Conservation (phyloP, 2,329 filamentous ascomycete genomes). For the Phoma sp. region DNA sequence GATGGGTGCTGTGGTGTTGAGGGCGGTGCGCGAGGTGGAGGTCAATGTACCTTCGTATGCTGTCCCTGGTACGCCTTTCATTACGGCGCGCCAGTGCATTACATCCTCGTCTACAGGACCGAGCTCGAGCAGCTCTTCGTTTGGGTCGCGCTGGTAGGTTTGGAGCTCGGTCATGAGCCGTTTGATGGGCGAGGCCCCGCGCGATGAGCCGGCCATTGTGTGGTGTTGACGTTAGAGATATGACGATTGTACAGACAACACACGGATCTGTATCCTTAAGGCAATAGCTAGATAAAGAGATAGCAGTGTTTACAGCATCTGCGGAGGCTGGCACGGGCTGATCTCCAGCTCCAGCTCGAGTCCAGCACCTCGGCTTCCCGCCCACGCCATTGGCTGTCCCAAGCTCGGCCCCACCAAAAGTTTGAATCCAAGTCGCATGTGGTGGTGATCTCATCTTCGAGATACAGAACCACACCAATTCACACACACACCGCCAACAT, state of each 20-base stretch:
- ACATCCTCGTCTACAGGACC: slow-evolving; percentile 65
- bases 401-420: slow-evolving; percentile 35
- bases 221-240: background rate
- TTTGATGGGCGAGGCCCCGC: slow-evolving; percentile 56
- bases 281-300: background rate
- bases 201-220: slow-evolving; percentile 43
- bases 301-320: background rate
- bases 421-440: slow-evolving; percentile 24
- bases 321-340: slow-evolving; percentile 9
- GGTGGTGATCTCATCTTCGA: slow-evolving; percentile 17
- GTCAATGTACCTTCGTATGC: slow-evolving; percentile 63
- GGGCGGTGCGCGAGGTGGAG: background rate
- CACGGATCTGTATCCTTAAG: background rate
- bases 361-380: slow-evolving; percentile 28
- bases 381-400: slow-evolving; percentile 26
- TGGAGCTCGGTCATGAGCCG: slow-evolving; percentile 68
- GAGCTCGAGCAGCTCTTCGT: slow-evolving; percentile 62
- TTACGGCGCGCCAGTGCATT: slow-evolving; percentile 65
- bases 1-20: no score
- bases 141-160: slow-evolving; percentile 62
- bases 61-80: slow-evolving; percentile 64
- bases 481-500: slow-evolving; percentile 15
- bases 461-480: slow-evolving; percentile 1
- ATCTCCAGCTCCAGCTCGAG: slow-evolving; percentile 16
- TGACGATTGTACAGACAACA: background rate